Base-by-base conservation (phyloP, 1,284 basidiomycete genomes). In the Ganoderma multipileum region DNA sequence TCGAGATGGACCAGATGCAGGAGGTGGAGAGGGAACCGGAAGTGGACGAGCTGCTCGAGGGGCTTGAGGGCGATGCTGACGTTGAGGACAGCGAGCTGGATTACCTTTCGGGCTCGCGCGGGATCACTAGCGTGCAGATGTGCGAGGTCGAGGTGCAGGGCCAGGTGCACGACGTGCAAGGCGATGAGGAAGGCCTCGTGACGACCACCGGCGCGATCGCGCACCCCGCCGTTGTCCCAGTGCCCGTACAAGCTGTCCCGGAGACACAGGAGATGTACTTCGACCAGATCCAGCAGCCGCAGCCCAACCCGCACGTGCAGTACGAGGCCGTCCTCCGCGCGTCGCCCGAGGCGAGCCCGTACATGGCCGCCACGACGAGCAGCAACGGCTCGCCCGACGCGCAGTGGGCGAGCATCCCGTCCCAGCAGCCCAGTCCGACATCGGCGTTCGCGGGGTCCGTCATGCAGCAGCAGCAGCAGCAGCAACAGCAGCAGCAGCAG, bases 111-210 rank as follows among this genome's bases (percentile, higher is more conserved):
- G 75, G 69, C 26, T 64, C 72, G 58, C 71, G 61, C 62, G 72
- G 63, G 33, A 72, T 75, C 60, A 78, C 82, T 52, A 82, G 87
- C 76, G 81, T 87, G 70, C 82, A 83, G 70, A 82, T 87, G 79
- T 89, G 86, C 74, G 87, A 88, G 75, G 84, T 91, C 47, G 89
- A 90, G 79, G 84, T 90, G 44, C 81, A 81, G 28, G 87, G 86
- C 14, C 81, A 85, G 64, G 83, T 91, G 64, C 84, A 84, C 30
- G 88, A 90, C 63, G 84, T 89, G 38, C 81, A 83, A 41, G 86
- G 87, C 33, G 87, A 88, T 68, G 89, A 91, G 76, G 89, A 90
- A 69, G 90, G 88, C 0, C 78, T 89, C 26, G 80, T 86, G 26
- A 71, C 79, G 26, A 69, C 79, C 36, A 72, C 73, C 23, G 71